These are phyloP conservation scores for Bryum argenteum DNA, from an alignment of 225 moss, liverwort and hornwort genomes.

Conservation along the genomic window DNA sequence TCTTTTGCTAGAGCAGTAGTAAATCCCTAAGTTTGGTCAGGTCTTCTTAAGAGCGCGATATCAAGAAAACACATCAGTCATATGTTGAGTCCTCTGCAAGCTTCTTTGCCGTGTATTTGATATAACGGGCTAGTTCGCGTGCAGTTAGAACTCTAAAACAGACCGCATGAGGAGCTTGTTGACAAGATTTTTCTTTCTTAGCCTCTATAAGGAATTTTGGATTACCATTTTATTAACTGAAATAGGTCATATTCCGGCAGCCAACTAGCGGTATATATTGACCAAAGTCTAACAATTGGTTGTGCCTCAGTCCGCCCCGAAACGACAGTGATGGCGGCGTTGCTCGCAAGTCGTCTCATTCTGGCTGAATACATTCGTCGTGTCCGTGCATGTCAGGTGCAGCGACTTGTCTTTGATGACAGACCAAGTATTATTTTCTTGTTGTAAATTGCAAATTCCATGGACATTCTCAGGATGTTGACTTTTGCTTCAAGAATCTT, in stretches of 20 bases:
- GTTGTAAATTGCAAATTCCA: neutral
- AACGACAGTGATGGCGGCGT: constrained; percentile 87
- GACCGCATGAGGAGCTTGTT: constrained; percentile 3
- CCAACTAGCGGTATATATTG: constrained; percentile 20
- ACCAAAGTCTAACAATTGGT: constrained; percentile 20
- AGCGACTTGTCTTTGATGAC: constrained; percentile 12
- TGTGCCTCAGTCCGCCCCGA: constrained; percentile 75
- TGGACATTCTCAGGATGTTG: neutral
- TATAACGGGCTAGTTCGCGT: neutral
- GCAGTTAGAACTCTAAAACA: constrained; percentile 2
- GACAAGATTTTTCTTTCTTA: constrained; percentile 3
- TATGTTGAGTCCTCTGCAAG: neutral
- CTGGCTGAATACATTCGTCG: constrained; percentile 90
- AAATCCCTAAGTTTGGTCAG: neutral
- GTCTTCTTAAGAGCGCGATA: neutral
- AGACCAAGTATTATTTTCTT: constrained; percentile 3
- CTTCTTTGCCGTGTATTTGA: neutral
- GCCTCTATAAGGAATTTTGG: neutral
- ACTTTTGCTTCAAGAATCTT: neutral
- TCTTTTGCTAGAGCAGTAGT: neutral
- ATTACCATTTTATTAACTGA: neutral
- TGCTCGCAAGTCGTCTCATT: constrained; percentile 86
- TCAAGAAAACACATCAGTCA: neutral
- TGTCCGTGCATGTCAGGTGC: constrained; percentile 87
- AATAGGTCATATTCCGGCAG: neutral